Evolutionary conservation across 2,329 filamentous ascomycete genomes (phyloP).

Genomic region (Colletotrichum nymphaeae): DNA sequence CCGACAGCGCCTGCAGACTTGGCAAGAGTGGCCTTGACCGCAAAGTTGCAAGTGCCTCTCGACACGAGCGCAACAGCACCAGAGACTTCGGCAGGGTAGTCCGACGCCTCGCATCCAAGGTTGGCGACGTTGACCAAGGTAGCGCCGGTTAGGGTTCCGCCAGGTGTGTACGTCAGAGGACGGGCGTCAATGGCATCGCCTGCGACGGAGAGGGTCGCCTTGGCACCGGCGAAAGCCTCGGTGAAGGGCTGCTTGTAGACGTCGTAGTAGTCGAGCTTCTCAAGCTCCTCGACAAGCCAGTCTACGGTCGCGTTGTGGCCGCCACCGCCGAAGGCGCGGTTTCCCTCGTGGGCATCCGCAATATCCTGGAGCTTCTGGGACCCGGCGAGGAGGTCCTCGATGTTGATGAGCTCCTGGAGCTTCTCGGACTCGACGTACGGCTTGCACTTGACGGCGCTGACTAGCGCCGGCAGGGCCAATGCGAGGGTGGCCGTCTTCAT

Average conservation of each 20-base stretch:
- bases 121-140: conserved; percentile 60
- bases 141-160: conserved; percentile 50
- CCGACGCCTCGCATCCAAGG: conserved; percentile 63
- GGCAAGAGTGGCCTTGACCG: conserved; percentile 66
- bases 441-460: conserved; percentile 42
- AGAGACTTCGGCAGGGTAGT: conserved; percentile 63
- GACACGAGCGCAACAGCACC: conserved; percentile 70
- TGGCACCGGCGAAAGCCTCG: conserved; percentile 49
- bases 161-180: conserved; percentile 63
- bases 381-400: conserved; percentile 54
- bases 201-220: conserved; percentile 43
- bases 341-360: conserved; percentile 53
- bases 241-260: conserved; percentile 58
- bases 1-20: conserved; percentile 67
- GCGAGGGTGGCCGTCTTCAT: conserved; percentile 39
- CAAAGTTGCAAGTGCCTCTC: conserved; percentile 70
- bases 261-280: conserved; percentile 52
- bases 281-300: conserved; percentile 54
- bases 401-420: conserved; percentile 52
- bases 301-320: conserved; percentile 60
- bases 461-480: conserved; percentile 40
- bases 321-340: conserved; percentile 55
- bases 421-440: conserved; percentile 49
- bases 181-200: conserved; percentile 42
- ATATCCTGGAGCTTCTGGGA: conserved; percentile 58